Evolutionary conservation across 495 filamentous ascomycete species (phyloP).

Genomic region (Pseudevernia furfuracea): DNA sequence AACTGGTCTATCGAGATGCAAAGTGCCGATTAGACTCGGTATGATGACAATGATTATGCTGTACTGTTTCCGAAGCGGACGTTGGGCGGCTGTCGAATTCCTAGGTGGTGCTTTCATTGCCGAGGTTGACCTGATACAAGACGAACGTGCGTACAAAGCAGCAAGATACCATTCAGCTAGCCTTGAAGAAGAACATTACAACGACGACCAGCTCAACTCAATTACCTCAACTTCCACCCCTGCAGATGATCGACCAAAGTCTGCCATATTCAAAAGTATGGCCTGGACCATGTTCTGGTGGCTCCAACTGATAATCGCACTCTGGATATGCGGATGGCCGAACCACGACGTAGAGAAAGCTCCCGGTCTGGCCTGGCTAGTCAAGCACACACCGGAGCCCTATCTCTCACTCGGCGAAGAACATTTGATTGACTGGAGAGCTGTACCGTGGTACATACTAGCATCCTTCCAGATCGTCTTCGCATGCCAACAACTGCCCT

Average conservation of each 20-base stretch:
- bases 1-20: slow-evolving; percentile 47
- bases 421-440: neutral
- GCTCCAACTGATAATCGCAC: slow-evolving; percentile 28
- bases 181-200: neutral
- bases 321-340: slow-evolving; percentile 40
- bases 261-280: too few relatives aligned
- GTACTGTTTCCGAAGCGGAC: slow-evolving; percentile 51
- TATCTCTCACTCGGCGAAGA: neutral
- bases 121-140: slow-evolving; percentile 47
- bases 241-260: neutral
- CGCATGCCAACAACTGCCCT: neutral
- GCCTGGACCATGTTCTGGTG: slow-evolving; percentile 11
- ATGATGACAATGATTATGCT: slow-evolving; percentile 40
- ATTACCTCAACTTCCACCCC: neutral
- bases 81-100: slow-evolving; percentile 55
- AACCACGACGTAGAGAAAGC: slow-evolving; percentile 34
- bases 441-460: neutral
- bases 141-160: neutral
- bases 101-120: slow-evolving; percentile 52
- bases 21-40: slow-evolving; percentile 39
- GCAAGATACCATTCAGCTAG: neutral
- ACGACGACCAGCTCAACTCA: neutral
- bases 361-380: slow-evolving; percentile 32
- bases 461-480: neutral
- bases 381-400: slow-evolving; percentile 28